A percentile compares a stretch with the other conserved stretches of the same genome.
These are phyloP conservation scores for Ulmus americana DNA, from an alignment of 331 rosid species.

Conservation along the genomic window DNA sequence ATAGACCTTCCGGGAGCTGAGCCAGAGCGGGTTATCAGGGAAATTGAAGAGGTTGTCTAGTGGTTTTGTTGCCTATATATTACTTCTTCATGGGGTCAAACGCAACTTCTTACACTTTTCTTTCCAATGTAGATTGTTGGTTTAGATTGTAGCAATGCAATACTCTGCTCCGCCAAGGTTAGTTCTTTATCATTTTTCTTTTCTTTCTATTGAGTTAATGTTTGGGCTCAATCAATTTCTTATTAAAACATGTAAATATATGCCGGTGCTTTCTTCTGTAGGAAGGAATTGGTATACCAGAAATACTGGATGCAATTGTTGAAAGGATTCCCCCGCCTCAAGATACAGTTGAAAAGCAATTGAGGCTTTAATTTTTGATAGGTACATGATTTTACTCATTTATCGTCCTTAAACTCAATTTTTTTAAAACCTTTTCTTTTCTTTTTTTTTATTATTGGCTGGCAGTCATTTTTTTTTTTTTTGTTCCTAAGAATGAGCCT, in stretches of 20 bases:
- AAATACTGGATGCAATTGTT: constrained; percentile 70
- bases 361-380: constrained; percentile 89
- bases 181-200: constrained; percentile 21
- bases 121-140: constrained; percentile 55
- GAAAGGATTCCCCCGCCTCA: constrained; percentile 73
- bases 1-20: constrained; percentile 98
- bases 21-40: constrained; percentile 70
- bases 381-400: constrained; percentile 34
- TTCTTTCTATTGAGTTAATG: too few species aligned
- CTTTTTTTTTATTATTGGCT: not conserved
- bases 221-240: too few species aligned
- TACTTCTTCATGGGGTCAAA: not conserved
- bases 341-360: constrained; percentile 55
- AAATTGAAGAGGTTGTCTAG: constrained; percentile 70
- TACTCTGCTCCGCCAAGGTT: constrained; percentile 89
- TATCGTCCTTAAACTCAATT: not conserved
- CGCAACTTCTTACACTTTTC: not conserved
- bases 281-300: constrained; percentile 86
- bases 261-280: constrained; percentile 24
- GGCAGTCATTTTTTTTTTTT: not conserved
- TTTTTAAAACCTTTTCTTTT: not conserved
- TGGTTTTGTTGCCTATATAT: not conserved
- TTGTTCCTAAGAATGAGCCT: too few species aligned
- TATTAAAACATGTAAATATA: not conserved
- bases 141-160: constrained; percentile 79